Evolutionary conservation across 2,329 filamentous ascomycete species (phyloP), one percentile per base, ranked within the genome.

Genomic region (Xylariaceae sp.): DNA sequence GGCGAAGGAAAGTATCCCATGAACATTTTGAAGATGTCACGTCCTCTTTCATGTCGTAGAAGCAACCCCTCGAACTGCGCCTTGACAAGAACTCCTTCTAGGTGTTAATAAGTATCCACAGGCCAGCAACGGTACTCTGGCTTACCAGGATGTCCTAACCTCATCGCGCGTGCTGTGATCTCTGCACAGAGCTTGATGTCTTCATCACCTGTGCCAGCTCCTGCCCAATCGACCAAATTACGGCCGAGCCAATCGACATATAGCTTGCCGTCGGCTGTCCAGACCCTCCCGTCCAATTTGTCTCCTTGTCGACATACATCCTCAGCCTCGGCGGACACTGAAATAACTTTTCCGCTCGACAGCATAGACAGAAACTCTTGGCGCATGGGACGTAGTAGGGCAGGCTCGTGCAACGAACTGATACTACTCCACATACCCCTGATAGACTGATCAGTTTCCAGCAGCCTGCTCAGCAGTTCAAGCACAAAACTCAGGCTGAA

Each of bases 231-330:
- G 19, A 53, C 63, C 31, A 92, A 65, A 51, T 79, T 84, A 11
- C 57, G 59, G 2, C 78, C 82, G 24, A 94, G 57, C 88, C 88
- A 94, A 19, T 59, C 59, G 10, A 75, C 71, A 59, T 84, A 94
- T 13, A 68, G 55, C 17, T 64, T 64, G 3, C 81, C 80, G 42
- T 79, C 70, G 1, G 75, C 68, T 21, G 85, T 50, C 84, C 86
- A 93, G 10, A 44, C 42, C 5, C 50, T 43, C 14, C 49, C 52
- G 13, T 36, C 45, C 1, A 47, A 45, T 14, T 60, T 51, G 13
- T 48, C 44, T 12, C 44, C 60, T 12, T 53, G 47, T 3, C 64
- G 67, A 7, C 71, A 51, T 2, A 68, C 45, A 17, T 67, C 60
- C 33, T 75, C 65, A 5, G 77, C 79, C 40, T 78, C 74, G 0